Evolutionary conservation across 352 stramenopile species (phyloP).

Genomic region (Phytophthora fragariaefolia): DNA sequence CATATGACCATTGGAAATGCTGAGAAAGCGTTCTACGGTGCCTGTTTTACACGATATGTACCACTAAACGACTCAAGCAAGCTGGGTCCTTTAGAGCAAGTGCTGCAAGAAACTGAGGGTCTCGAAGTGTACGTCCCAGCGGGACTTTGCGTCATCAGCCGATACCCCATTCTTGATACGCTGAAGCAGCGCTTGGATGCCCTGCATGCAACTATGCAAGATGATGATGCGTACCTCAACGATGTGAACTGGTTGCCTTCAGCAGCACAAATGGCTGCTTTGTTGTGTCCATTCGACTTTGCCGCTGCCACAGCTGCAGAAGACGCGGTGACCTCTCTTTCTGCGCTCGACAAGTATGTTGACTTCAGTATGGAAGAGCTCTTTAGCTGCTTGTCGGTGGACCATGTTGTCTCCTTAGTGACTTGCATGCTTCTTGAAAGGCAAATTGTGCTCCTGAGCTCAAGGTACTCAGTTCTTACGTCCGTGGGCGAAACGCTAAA

Average conservation of each 20-base stretch:
- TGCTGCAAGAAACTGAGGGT: conserved; percentile 82
- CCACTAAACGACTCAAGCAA: conserved; percentile 68
- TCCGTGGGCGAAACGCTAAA: conserved; percentile 82
- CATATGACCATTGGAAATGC: conserved; percentile 86
- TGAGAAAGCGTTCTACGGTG: conserved; percentile 84
- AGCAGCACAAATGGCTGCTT: conserved; percentile 56
- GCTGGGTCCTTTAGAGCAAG: conserved; percentile 76
- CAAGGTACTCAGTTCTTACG: conserved; percentile 81
- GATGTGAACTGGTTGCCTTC: conserved; percentile 68
- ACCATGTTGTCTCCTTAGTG: conserved; percentile 73
- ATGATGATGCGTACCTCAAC: conserved; percentile 61
- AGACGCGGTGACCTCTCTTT: conserved; percentile 43
- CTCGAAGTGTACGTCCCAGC: conserved; percentile 80
- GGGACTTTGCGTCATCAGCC: conserved; percentile 83
- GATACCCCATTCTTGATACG: conserved; percentile 83
- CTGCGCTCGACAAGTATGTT: conserved; percentile 63
- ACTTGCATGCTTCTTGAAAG: conserved; percentile 80
- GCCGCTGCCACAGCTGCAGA: conserved; percentile 29
- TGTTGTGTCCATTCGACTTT: conserved; percentile 79
- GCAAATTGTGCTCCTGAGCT: conserved; percentile 83
- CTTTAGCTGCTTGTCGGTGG: conserved; percentile 79
- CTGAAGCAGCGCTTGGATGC: conserved; percentile 74
- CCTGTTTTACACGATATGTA: conserved; percentile 84
- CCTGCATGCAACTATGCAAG: conserved; percentile 64
- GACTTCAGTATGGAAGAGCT: conserved; percentile 88